These are phyloP conservation scores for Fusarium sp. DNA, from an alignment of 2,329 filamentous ascomycete genomes.

Conservation along the genomic window DNA sequence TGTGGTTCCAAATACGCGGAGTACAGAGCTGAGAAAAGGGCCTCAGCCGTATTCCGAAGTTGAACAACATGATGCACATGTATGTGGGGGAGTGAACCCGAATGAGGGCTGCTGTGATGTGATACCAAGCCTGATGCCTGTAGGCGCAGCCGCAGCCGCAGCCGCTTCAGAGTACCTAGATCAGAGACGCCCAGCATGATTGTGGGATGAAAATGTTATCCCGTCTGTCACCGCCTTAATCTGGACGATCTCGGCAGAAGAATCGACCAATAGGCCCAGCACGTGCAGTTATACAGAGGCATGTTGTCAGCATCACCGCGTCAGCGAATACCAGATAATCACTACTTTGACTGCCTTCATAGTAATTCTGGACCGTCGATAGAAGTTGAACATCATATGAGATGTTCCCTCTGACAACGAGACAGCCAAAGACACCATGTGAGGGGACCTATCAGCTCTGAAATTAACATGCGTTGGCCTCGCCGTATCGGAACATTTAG, in stretches of 20 bases:
- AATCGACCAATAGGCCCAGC: slow-evolving; percentile 34
- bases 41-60: slow-evolving; percentile 32
- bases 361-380: background rate
- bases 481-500: slow-evolving; percentile 9
- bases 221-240: slow-evolving; percentile 15
- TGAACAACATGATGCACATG: slow-evolving; percentile 35
- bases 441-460: slow-evolving; percentile 24
- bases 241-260: slow-evolving; percentile 16
- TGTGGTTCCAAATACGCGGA: background rate
- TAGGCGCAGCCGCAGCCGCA: slow-evolving; percentile 25
- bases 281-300: slow-evolving; percentile 21
- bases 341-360: background rate
- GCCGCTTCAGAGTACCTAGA: slow-evolving; percentile 11
- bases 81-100: slow-evolving; percentile 19
- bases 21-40: slow-evolving; percentile 25
- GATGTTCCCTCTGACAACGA: background rate
- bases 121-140: slow-evolving; percentile 1
- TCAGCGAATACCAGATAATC: slow-evolving; percentile 9
- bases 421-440: slow-evolving; percentile 4
- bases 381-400: background rate
- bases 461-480: slow-evolving; percentile 32
- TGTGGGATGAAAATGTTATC: slow-evolving; percentile 13
- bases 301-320: slow-evolving; percentile 10
- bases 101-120: slow-evolving; percentile 19
- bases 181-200: slow-evolving; percentile 6